Evolutionary conservation across 2,329 filamentous ascomycete species (phyloP), one percentile per base, ranked within the genome.

Genomic region (Massarina eburnea): DNA sequence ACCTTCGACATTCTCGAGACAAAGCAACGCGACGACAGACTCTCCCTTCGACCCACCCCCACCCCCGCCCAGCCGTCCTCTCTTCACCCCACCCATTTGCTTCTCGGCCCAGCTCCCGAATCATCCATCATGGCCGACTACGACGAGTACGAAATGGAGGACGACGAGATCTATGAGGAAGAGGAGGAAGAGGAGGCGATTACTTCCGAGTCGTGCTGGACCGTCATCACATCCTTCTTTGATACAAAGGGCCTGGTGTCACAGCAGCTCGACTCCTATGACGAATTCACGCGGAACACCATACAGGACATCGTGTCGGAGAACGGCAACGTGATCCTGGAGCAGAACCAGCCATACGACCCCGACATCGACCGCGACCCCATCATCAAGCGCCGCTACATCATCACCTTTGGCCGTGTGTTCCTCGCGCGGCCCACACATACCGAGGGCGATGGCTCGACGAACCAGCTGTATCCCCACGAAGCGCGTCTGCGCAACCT

Each of bases 151-250:
- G 85, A 86, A 50, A 55, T 58, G 51, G 82, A 84, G 56, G 81
- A 81, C 53, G 82, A 84, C 54, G 87, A 86, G 61, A 60, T 63
- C 44, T 62, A 68, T 14, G 83, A 80, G 48, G 81, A 76, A 30
- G 66, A 82, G 29, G 82, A 76, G 32, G 66, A 82, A 27, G 81
- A 85, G 51, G 75, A 80, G 49, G 78, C 78, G 59, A 96, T 97
- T 75, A 96, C 91, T 20, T 89, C 91, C 50, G 94, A 97, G 76
- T 95, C 99, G 74, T 96, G 91, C 78, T 99, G 95, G 94, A 88
- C 88, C 55, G 92, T 97, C 65, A 97, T 99, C 69, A 91, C 89
- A 45, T 88, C 94, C 8, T 97, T 96, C 78, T 99, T 99, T 75
- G 90, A 96, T 61, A 82, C 85, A 52, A 99, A 97, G 74, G 92